Evolutionary conservation across 768 basidiomycete genomes (phyloP).

Genomic region (Collybia nuda): DNA sequence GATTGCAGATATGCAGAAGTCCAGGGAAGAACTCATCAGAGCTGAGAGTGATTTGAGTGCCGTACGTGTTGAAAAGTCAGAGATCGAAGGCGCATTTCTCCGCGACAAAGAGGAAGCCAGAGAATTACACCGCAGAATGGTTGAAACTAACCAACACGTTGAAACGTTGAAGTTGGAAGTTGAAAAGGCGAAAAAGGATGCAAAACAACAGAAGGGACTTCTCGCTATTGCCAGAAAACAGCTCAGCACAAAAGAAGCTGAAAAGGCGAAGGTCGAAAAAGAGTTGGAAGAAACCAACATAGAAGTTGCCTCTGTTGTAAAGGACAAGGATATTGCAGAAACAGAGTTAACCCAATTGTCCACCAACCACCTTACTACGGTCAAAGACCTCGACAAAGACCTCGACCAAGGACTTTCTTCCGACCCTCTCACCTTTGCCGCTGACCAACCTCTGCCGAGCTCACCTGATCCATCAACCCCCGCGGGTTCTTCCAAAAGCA

Average conservation of each 20-base stretch:
- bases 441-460: conserved; percentile 68
- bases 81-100: conserved; percentile 83
- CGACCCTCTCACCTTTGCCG: conserved; percentile 58
- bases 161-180: conserved; percentile 68
- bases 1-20: conserved; percentile 66
- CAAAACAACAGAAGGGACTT: conserved; percentile 93
- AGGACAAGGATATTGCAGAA: conserved; percentile 59
- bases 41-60: conserved; percentile 93
- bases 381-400: conserved; percentile 7
- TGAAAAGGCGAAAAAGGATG: conserved; percentile 91
- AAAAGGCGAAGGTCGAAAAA: conserved; percentile 65
- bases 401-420: conserved; percentile 33
- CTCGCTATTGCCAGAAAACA: conserved; percentile 96
- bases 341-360: conserved; percentile 40
- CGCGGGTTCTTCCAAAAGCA: conserved; percentile 63
- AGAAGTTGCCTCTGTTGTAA: conserved; percentile 49
- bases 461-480: conserved; percentile 66
- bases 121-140: conserved; percentile 81
- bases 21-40: conserved; percentile 76
- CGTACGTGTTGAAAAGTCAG: conserved; percentile 84
- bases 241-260: conserved; percentile 78
- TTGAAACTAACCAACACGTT: conserved; percentile 74
- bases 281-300: conserved; percentile 68
- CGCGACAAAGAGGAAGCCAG: conserved; percentile 95
- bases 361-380: conserved; percentile 15